Conservation (phyloP, 805 yeast genomes). For the Pichia nakasei region DNA sequence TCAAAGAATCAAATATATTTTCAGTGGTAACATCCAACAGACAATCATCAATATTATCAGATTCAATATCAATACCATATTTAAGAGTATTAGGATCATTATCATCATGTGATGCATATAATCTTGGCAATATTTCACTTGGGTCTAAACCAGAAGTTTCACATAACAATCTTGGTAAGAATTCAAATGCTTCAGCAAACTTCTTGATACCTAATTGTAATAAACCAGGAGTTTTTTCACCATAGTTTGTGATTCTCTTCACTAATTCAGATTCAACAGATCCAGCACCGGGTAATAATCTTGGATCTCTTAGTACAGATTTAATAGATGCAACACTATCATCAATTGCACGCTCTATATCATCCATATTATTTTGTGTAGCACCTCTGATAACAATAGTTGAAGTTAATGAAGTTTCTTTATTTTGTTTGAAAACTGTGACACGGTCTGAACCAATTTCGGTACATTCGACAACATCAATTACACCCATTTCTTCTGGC, state of each 20-base stretch:
- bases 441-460: slow-evolving; percentile 98
- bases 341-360: slow-evolving; percentile 93
- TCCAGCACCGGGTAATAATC: slow-evolving; percentile 93
- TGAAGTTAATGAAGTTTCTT: slow-evolving; percentile 66
- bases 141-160: slow-evolving; percentile 93
- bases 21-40: slow-evolving; percentile 59
- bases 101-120: slow-evolving; percentile 80
- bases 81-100: slow-evolving; percentile 27
- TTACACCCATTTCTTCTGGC: slow-evolving; percentile 85
- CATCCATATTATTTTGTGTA: slow-evolving; percentile 87
- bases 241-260: slow-evolving; percentile 67
- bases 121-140: slow-evolving; percentile 77
- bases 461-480: slow-evolving; percentile 80
- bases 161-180: slow-evolving; percentile 83
- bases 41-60: slow-evolving; percentile 51
- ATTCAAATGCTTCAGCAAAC: slow-evolving; percentile 91
- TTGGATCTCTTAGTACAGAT: slow-evolving; percentile 73
- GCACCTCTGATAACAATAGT: slow-evolving; percentile 95
- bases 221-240: slow-evolving; percentile 91
- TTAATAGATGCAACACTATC: slow-evolving; percentile 92
- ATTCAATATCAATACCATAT: slow-evolving; percentile 74
- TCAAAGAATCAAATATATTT: slow-evolving; percentile 70
- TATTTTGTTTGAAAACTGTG: slow-evolving; percentile 79
- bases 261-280: slow-evolving; percentile 87
- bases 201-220: slow-evolving; percentile 89